phyloP scores from a whole-genome alignment of 1,284 basidiomycete genomes.

The Trametes pubescens region DNA sequence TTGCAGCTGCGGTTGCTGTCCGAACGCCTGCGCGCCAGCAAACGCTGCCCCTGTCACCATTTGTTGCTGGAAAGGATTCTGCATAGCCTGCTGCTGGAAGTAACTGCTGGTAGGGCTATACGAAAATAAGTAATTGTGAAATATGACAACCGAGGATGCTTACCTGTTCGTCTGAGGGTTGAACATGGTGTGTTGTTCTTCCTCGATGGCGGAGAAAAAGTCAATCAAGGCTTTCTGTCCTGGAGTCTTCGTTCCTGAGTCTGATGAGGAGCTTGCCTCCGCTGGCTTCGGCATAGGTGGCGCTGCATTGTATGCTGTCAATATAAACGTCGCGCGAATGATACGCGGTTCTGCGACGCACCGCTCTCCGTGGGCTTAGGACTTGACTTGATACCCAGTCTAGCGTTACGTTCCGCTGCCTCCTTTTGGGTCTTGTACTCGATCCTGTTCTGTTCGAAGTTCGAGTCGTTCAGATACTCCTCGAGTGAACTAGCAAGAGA shows the following conservation, averaged over 20 bases:
- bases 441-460: slow-evolving; percentile 93
- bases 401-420: slow-evolving; percentile 66
- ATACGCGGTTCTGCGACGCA: not conserved
- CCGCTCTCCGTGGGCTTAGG: slow-evolving; percentile 41
- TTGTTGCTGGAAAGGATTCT: slow-evolving; percentile 84
- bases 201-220: slow-evolving; percentile 93
- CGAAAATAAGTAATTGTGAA: slow-evolving; percentile 24
- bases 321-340: slow-evolving; percentile 1
- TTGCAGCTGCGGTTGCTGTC: slow-evolving; percentile 38
- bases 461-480: slow-evolving; percentile 95
- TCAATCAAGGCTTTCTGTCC: slow-evolving; percentile 66
- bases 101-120: slow-evolving; percentile 60
- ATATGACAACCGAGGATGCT: slow-evolving; percentile 20
- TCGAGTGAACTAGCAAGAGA: slow-evolving; percentile 93
- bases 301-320: slow-evolving; percentile 22
- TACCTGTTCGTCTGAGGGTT: slow-evolving; percentile 68
- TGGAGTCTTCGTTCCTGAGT: slow-evolving; percentile 33
- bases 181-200: slow-evolving; percentile 80
- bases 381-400: slow-evolving; percentile 41
- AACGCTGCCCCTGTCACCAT: slow-evolving; percentile 62
- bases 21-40: slow-evolving; percentile 48
- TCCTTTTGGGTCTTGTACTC: slow-evolving; percentile 92
- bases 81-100: slow-evolving; percentile 68
- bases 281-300: slow-evolving; percentile 35
- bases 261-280: slow-evolving; percentile 36